Base-by-base conservation (phyloP, 257 asterid genomes). In the Verbena officinalis region DNA sequence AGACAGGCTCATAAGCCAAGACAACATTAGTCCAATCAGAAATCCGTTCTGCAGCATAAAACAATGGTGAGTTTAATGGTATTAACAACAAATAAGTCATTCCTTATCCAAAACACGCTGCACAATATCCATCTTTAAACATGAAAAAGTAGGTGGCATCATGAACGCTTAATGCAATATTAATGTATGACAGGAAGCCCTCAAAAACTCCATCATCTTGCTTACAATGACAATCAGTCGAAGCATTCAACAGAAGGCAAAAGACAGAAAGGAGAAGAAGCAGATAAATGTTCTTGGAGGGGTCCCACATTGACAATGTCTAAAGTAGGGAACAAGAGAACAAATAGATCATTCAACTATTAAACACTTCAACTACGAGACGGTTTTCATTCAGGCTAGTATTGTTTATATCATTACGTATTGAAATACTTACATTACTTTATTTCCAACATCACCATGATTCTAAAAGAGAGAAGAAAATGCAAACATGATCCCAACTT, bases 1-100 rank as follows among this genome's bases (percentile, higher is more conserved):
- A 93, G 70, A 93, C 99, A 76, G 99, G 99, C 82, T 93, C 99
- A 72, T 93, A 93, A 56, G 99, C 99, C 75, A 93, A 24, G 64
- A 93, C 99, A 59, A 93, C 87, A 17, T 90, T 87, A 48, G 80
- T 56, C 99, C 99, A 93, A 48, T 90, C 89, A 22, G 87, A 75
- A 54, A 93, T 80, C 49, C 62, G 54, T 0, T 78, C 99, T 93
- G 95, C 69, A 78, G 55, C 42, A 21, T 30, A 48, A 45, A 62
- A 51, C 43, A 22, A 64, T 24, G 43, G 22, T 45, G 56, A 38
- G 34, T 44, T 19, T 24, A 9, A 68, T 44, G 48, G 42, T 34
- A 30, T 1, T 7, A 15, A 44, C 21, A 38, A 17, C 14, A 15
- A 24, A 38, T 4, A 23, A 23, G 21, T 33, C 22, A 38, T 31